Evolutionary conservation across 2,329 filamentous ascomycete genomes (phyloP).

Genomic region (Sporothrix pseudoabietina): DNA sequence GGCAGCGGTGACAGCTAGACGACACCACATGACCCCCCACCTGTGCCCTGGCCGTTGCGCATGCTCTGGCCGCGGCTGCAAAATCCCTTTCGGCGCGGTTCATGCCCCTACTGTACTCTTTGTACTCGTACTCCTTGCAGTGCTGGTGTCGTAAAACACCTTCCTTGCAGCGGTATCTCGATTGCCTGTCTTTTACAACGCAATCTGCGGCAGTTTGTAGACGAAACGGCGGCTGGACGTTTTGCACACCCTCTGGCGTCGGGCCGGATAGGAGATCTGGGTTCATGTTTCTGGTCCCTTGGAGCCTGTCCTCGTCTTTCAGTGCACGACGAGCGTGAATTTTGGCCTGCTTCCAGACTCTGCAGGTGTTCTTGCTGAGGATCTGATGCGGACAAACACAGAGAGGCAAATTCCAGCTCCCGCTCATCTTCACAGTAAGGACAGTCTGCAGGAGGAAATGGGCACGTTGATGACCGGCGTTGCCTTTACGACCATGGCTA

Average conservation of each 20-base stretch:
- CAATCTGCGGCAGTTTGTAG: neutral
- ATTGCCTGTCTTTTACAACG: neutral
- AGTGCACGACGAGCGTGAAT: rapidly evolving
- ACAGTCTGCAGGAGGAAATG: neutral
- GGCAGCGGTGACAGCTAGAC: constrained; percentile 3
- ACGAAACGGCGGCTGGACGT: neutral
- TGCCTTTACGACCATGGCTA: neutral
- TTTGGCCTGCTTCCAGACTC: neutral
- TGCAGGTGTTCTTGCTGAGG: neutral
- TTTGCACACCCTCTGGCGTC: neutral
- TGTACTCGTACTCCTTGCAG: neutral
- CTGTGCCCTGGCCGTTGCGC: neutral
- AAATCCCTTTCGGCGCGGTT: too few species aligned
- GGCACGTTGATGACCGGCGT: neutral
- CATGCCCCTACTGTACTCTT: neutral
- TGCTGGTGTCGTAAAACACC: neutral
- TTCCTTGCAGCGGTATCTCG: neutral
- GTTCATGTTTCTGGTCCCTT: neutral
- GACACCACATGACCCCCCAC: neutral
- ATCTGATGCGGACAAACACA: neutral
- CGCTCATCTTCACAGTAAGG: neutral
- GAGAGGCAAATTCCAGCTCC: neutral
- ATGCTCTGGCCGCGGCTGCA: neutral
- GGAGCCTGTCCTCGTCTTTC: neutral
- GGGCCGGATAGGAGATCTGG: too few species aligned